These are phyloP conservation scores for Claviceps fusiformis DNA, from an alignment of 2,329 filamentous ascomycete species.

Conservation along the genomic window DNA sequence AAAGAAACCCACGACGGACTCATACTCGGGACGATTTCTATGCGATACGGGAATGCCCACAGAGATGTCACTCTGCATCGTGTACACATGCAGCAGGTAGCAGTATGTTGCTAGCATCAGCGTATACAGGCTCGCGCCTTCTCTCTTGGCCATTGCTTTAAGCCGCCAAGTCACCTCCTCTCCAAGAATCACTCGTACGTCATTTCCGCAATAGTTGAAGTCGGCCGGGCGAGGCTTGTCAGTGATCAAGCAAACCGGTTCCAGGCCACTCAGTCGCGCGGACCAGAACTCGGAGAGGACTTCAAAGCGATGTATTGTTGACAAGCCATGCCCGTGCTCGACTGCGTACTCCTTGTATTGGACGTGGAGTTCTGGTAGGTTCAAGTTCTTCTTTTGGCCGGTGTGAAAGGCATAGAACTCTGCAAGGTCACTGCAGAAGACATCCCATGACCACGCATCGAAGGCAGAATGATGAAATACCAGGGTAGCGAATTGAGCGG, in stretches of 20 bases:
- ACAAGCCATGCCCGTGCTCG: not conserved
- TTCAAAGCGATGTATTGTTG: not conserved
- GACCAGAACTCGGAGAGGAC: slow-evolving; percentile 1
- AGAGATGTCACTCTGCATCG: not conserved
- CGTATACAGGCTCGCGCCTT: not conserved
- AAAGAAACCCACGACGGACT: not conserved
- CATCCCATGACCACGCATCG: not conserved
- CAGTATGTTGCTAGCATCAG: not conserved
- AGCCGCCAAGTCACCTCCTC: not conserved
- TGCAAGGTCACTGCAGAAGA: not conserved
- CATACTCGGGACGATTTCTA: not conserved
- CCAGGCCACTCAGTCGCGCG: not conserved
- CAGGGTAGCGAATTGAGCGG: not conserved
- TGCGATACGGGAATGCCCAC: not conserved
- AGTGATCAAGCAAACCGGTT: not conserved
- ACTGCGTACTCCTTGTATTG: not conserved
- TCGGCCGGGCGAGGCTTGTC: not conserved
- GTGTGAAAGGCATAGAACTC: not conserved
- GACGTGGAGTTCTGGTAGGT: not conserved
- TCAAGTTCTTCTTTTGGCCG: not conserved
- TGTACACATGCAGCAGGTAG: not conserved
- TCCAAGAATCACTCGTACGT: not conserved
- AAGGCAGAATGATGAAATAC: slow-evolving; percentile 1
- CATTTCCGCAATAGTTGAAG: not conserved
- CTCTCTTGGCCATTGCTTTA: not conserved